Percentiles rank a stretch among this genome's conserved stretches.
Conservation (phyloP, 345 rosid genomes). For the Camelina sativa region DNA sequence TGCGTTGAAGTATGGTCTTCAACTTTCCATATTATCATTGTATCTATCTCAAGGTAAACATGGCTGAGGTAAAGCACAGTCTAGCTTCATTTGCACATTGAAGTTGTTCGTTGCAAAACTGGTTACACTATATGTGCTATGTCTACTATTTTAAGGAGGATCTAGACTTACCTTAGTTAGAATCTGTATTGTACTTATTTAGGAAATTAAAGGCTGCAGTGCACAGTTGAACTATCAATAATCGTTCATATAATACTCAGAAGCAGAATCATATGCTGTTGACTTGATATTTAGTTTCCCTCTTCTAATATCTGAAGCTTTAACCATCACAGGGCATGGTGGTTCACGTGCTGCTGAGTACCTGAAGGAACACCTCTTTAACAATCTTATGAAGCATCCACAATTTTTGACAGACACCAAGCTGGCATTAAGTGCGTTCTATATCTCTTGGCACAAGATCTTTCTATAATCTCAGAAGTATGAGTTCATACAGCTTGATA, state of each 20-base stretch:
- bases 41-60: slow-evolving; percentile 4
- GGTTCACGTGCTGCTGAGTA: slow-evolving; percentile 98
- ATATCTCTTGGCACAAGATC: slow-evolving; percentile 26
- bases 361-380: slow-evolving; percentile 91
- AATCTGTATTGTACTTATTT: slow-evolving; percentile 5
- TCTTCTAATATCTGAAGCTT: slow-evolving; percentile 13
- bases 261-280: slow-evolving; percentile 16
- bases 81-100: slow-evolving; percentile 17
- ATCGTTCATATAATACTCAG: not conserved
- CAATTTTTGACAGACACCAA: slow-evolving; percentile 77
- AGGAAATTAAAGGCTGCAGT: slow-evolving; percentile 3
- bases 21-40: slow-evolving; percentile 6
- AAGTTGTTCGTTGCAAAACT: slow-evolving; percentile 5
- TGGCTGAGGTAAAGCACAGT: slow-evolving; percentile 23
- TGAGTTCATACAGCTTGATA: slow-evolving; percentile 26
- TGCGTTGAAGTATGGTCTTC: slow-evolving; percentile 20
- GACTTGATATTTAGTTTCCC: slow-evolving; percentile 5
- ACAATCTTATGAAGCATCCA: slow-evolving; percentile 89
- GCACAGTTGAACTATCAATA: slow-evolving; percentile 8
- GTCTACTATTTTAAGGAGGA: slow-evolving; percentile 13
- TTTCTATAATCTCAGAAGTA: slow-evolving; percentile 35
- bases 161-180: slow-evolving; percentile 8
- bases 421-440: slow-evolving; percentile 74
- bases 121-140: not conserved
- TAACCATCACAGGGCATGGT: slow-evolving; percentile 85